phyloP scores from a whole-genome alignment of 768 basidiomycete genomes.

The Leccinum variicolor region DNA sequence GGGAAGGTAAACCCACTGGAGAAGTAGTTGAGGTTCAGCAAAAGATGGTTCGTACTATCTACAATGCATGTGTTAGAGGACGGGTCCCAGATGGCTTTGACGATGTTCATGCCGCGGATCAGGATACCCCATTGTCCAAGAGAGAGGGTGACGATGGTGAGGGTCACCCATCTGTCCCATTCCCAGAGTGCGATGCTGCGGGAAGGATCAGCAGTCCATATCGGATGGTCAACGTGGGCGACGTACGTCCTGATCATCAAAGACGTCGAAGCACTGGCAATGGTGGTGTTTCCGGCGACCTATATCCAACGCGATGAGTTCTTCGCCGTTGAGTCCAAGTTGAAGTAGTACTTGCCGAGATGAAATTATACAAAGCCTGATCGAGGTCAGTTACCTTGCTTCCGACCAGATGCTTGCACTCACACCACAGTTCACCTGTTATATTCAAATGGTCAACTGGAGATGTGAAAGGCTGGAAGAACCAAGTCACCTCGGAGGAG shows the following conservation, averaged over 20 bases:
- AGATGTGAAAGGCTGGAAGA: background rate
- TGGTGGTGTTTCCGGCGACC: conserved; percentile 28
- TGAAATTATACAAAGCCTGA: conserved; percentile 67
- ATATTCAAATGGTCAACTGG: background rate
- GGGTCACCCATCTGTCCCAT: conserved; percentile 46
- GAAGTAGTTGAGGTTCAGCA: conserved; percentile 65
- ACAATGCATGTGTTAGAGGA: conserved; percentile 45
- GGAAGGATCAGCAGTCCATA: conserved; percentile 19
- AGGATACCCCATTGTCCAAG: conserved; percentile 64
- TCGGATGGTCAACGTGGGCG: conserved; percentile 7
- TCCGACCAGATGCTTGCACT: conserved; percentile 18
- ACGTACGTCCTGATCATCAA: conserved; percentile 66
- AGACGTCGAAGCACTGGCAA: conserved; percentile 41
- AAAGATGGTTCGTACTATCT: conserved; percentile 47
- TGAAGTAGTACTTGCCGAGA: conserved; percentile 44
- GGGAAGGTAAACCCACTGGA: conserved; percentile 49
- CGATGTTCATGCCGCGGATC: conserved; percentile 66
- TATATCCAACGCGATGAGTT: conserved; percentile 5
- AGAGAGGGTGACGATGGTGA: conserved; percentile 51
- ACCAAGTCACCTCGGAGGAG: conserved; percentile 28
- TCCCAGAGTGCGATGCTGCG: conserved; percentile 69
- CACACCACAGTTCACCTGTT: conserved; percentile 58
- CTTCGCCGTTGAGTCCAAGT: background rate
- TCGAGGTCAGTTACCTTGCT: conserved; percentile 2
- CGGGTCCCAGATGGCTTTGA: conserved; percentile 53